Conservation (phyloP, 257 asterid species). For the Nicotiana noctiflora region DNA sequence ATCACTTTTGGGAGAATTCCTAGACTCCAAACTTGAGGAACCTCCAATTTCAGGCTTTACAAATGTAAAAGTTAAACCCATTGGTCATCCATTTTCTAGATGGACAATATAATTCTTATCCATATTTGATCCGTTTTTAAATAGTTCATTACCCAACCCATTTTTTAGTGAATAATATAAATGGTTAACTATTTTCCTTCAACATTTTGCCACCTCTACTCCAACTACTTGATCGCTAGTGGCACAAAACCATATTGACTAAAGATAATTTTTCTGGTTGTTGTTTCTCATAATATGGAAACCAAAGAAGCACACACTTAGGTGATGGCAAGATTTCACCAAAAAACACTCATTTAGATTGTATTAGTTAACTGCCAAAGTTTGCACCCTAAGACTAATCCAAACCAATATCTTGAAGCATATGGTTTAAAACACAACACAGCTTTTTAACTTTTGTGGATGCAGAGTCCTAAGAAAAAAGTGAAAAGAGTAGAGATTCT, state of each 20-base stretch:
- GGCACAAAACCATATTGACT: not conserved
- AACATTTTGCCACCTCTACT: not conserved
- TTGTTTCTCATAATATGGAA: not conserved
- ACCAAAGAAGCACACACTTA: not conserved
- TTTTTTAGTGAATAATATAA: too few relatives aligned
- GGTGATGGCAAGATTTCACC: not conserved
- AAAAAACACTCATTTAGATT: not conserved
- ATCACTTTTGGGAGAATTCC: too few relatives aligned
- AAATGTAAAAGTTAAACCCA: too few relatives aligned
- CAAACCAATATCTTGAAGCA: not conserved
- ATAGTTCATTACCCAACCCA: too few relatives aligned
- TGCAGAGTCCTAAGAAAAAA: not conserved
- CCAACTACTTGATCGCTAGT: not conserved
- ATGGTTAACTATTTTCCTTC: too few relatives aligned
- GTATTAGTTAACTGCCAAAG: not conserved
- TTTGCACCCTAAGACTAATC: not conserved
- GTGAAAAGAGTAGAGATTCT: slow-evolving; percentile 11
- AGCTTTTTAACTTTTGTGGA: not conserved
- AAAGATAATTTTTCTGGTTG: not conserved
- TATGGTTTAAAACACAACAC: not conserved
- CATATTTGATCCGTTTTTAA: too few relatives aligned
- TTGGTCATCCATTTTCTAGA: too few relatives aligned
- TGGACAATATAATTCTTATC: too few relatives aligned
- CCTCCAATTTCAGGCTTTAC: too few relatives aligned
- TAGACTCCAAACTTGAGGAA: too few relatives aligned